A percentile compares a stretch with the other conserved stretches of the same genome.
These are phyloP conservation scores for Pseudogymnoascus sp. DNA, from an alignment of 2,329 filamentous ascomycete genomes.

Conservation along the genomic window DNA sequence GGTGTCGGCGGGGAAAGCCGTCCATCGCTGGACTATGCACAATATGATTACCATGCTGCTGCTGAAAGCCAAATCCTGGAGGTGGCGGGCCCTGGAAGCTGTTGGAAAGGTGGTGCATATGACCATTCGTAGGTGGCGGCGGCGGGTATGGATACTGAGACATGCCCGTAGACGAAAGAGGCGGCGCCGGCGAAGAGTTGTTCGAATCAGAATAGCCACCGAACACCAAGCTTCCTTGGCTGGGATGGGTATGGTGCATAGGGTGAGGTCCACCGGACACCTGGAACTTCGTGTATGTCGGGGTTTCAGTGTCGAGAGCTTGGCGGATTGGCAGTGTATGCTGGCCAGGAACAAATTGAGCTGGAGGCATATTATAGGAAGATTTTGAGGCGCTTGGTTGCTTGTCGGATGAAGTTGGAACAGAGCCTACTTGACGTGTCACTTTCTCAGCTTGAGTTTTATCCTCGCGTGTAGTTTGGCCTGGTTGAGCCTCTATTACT, in stretches of 20 bases:
- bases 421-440: background rate
- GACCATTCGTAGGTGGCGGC: constrained; percentile 22
- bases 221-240: constrained; percentile 50
- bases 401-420: constrained; percentile 15
- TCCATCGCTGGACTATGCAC: background rate
- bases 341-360: constrained; percentile 28
- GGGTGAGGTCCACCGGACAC: constrained; percentile 21
- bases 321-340: background rate
- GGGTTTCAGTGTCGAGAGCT: constrained; percentile 17
- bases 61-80: constrained; percentile 5
- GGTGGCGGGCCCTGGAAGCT: constrained; percentile 16
- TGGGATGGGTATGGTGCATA: constrained; percentile 46
- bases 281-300: constrained; percentile 11
- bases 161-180: constrained; percentile 39
- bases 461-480: constrained; percentile 1
- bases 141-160: constrained; percentile 26
- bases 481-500: background rate
- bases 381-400: constrained; percentile 24
- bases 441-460: constrained; percentile 1
- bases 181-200: constrained; percentile 49
- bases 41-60: background rate
- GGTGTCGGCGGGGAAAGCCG: constrained; percentile 17
- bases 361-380: constrained; percentile 38
- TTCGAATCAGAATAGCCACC: constrained; percentile 48
- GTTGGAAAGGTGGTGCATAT: constrained; percentile 23